Evolutionary conservation across 129 eudicot genomes (phyloP), one percentile per base, ranked within the genome.

Genomic region (Oenanthe sinensis): DNA sequence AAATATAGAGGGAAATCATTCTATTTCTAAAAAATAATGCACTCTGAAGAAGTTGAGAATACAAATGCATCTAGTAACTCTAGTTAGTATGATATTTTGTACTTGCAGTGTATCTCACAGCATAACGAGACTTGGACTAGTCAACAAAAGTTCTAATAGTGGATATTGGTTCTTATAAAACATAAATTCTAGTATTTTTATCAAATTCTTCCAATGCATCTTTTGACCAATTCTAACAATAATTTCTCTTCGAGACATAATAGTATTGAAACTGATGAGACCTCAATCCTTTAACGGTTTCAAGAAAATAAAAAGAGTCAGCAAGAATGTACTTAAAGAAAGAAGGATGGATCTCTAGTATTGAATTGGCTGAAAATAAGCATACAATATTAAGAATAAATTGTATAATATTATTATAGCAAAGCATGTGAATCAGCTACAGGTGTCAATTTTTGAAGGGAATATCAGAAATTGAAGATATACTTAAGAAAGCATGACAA

Each of bases 401-500:
- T 14, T 4, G 30, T 33, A 65, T 28, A 15, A 65, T 24, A 63
- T 28, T 28, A 63, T 3, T 10, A 43, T 72, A 72, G 26, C 52
- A 42, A 43, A 43, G 19, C 47, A 22, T 42, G n/a, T 43, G 76
- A 22, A 43, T 20, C 26, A 72, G 8, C 19, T 42, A 72, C 19
- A 42, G 28, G 46, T 72, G 75, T 22, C 71, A 30, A 65, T 4
- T 65, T 63, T 30, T 65, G 40, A 65, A 65, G 71, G 71, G 8
- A 28, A 65, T 65, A 33, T 65, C 71, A 65, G 16, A 65, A 5
- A 65, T 54, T 54, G 63, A 54, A 19, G n/a, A 54, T 3, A 54
- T 65, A 65, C 71, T 58, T 58, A 58, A 58, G 67, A 58, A 58
- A 58, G 33, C 33, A 58, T 58, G 67, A 58, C 67, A 58, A 14